These are phyloP conservation scores for Alternaria conjuncta DNA, from an alignment of 2,329 filamentous ascomycete genomes.

Conservation along the genomic window DNA sequence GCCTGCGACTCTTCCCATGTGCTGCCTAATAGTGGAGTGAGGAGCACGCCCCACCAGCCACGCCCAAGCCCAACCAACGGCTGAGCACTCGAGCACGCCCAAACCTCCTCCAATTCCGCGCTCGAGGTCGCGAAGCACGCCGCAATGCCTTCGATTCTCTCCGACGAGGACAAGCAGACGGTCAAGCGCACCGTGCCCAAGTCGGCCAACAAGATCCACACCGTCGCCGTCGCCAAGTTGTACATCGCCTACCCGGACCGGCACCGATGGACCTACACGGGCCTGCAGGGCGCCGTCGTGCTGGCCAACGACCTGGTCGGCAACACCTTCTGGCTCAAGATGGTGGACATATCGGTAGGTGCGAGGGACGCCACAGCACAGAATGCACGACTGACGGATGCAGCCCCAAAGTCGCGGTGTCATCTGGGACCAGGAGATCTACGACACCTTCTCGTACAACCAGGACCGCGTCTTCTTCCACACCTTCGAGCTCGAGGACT, in stretches of 20 bases:
- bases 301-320: slow-evolving; percentile 93
- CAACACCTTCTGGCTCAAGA: slow-evolving; percentile 95
- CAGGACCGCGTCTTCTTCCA: slow-evolving; percentile 98
- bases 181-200: slow-evolving; percentile 95
- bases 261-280: slow-evolving; percentile 90
- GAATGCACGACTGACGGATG: slow-evolving; percentile 59
- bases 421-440: slow-evolving; percentile 77
- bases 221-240: slow-evolving; percentile 89
- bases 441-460: slow-evolving; percentile 93
- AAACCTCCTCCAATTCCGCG: slow-evolving; percentile 18
- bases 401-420: slow-evolving; percentile 40
- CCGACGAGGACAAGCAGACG: slow-evolving; percentile 92
- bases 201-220: slow-evolving; percentile 95
- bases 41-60: slow-evolving; percentile 32
- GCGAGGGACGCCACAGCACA: background rate
- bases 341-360: slow-evolving; percentile 93
- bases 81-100: slow-evolving; percentile 15
- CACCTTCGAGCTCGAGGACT: slow-evolving; percentile 94
- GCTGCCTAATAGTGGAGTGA: slow-evolving; percentile 34
- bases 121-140: slow-evolving; percentile 11
- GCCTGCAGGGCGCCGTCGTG: slow-evolving; percentile 88
- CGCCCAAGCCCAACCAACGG: slow-evolving; percentile 16
- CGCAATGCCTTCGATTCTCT: slow-evolving; percentile 71
- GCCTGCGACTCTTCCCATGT: slow-evolving; percentile 32
- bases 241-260: slow-evolving; percentile 90